Percentiles rank a stretch among this genome's conserved stretches.
Conservation (phyloP, 306 rosid species). For the Sesbania bispinosa region DNA sequence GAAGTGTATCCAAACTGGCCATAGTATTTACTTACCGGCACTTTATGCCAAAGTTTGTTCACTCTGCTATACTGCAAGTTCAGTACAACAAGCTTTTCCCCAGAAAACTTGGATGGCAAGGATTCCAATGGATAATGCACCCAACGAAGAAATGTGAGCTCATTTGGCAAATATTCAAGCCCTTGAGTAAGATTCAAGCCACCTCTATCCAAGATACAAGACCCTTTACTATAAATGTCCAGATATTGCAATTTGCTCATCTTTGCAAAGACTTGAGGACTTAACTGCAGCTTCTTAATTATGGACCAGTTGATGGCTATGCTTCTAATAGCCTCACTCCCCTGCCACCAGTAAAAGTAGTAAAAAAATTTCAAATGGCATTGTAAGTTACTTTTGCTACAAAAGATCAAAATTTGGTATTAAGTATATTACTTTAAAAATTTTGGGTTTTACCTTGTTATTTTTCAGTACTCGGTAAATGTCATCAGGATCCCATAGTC, state of each 20-base stretch:
- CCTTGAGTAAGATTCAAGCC: constrained; percentile 5
- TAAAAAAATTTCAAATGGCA: background rate
- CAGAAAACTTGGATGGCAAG: constrained; percentile 18
- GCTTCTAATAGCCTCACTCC: constrained; percentile 21
- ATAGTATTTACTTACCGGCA: no score
- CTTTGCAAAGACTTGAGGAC: background rate
- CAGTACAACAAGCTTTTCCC: constrained; percentile 17
- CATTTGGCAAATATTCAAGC: constrained; percentile 1
- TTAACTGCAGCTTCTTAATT: background rate
- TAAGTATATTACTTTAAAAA: no score
- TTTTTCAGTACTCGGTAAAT: background rate
- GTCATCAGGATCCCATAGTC: background rate
- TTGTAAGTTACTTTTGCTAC: background rate
- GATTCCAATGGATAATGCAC: constrained; percentile 18
- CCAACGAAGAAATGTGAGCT: constrained; percentile 27
- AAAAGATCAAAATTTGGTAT: no score
- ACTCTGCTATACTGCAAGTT: no score
- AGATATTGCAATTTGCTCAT: constrained; percentile 22
- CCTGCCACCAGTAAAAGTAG: constrained; percentile 12
- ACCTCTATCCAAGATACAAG: background rate
- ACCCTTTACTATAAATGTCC: no score
- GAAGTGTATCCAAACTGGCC: no score
- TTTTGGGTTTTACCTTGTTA: no score
- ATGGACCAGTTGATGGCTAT: background rate
- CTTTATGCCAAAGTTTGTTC: constrained; percentile 22